Evolutionary conservation across 352 stramenopile species (phyloP).

Genomic region (Achlya hypogyna): DNA sequence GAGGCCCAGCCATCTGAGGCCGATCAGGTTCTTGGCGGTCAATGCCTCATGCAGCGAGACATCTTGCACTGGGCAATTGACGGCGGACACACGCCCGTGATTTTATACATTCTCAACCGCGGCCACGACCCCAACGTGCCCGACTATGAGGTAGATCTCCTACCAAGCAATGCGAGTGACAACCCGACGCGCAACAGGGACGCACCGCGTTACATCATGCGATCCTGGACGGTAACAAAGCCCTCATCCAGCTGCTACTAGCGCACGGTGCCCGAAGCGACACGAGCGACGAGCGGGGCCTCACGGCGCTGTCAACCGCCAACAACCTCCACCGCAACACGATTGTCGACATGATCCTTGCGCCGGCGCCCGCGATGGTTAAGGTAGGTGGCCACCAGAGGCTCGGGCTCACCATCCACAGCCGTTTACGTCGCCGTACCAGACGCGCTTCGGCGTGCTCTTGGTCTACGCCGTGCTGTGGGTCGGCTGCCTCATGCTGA

Average conservation of each 20-base stretch:
- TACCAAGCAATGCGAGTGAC: neutral
- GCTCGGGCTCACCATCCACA: slow-evolving; percentile 8
- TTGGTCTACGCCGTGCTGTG: slow-evolving; percentile 40
- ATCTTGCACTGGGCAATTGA: slow-evolving; percentile 53
- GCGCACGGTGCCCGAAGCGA: slow-evolving; percentile 3
- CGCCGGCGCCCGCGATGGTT: neutral
- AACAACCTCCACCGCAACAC: slow-evolving; percentile 12
- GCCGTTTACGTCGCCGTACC: slow-evolving; percentile 39
- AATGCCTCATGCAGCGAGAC: slow-evolving; percentile 29
- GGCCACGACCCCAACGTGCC: slow-evolving; percentile 42
- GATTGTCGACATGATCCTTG: neutral
- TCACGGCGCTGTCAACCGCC: slow-evolving; percentile 12
- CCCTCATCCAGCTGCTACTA: neutral
- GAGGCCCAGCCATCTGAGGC: neutral
- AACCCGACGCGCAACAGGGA: neutral
- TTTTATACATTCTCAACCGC: slow-evolving; percentile 52
- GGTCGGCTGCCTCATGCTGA: slow-evolving; percentile 45
- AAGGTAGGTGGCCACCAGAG: neutral
- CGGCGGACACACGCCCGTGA: slow-evolving; percentile 30
- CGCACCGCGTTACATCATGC: slow-evolving; percentile 11
- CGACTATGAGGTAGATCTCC: slow-evolving; percentile 31
- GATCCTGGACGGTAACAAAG: slow-evolving; percentile 2
- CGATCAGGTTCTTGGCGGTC: slow-evolving; percentile 24
- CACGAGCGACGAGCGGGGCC: slow-evolving; percentile 3
- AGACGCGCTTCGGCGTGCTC: slow-evolving; percentile 41